phyloP scores from a whole-genome alignment of 1,284 basidiomycete species.

The Chiua sp. region DNA sequence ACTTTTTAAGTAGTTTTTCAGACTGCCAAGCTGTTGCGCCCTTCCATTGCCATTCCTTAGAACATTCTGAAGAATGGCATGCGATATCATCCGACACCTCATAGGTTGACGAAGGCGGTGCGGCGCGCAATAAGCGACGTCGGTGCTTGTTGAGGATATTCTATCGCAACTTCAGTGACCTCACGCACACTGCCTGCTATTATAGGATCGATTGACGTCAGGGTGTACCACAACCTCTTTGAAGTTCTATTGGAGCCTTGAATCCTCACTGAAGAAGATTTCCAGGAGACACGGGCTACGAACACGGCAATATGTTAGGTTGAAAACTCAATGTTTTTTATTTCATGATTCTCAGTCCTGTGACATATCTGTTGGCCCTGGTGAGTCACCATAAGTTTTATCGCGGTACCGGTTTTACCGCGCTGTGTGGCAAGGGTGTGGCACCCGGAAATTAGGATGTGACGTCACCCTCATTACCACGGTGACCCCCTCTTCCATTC shows the following conservation, averaged over 20 bases:
- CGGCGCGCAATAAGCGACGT: no score
- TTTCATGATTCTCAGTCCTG: background rate
- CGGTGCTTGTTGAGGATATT: no score
- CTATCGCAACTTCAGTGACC: background rate
- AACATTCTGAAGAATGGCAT: background rate
- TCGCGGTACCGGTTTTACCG: no score
- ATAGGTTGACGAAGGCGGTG: no score
- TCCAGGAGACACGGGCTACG: background rate
- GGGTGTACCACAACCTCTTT: background rate
- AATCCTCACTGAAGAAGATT: background rate
- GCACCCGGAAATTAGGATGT: no score
- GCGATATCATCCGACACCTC: no score
- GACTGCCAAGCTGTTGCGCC: background rate
- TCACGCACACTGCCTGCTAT: background rate
- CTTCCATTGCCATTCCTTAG: no score
- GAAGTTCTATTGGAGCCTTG: background rate
- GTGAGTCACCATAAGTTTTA: no score
- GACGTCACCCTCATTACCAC: no score
- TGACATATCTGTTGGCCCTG: no score
- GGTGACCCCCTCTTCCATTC: background rate
- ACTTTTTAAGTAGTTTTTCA: background rate
- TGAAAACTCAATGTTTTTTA: background rate
- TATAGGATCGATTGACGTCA: background rate
- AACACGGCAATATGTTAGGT: background rate
- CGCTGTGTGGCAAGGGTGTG: no score